These are phyloP conservation scores for Solanum chaucha DNA, from an alignment of 257 asterid species.

Conservation along the genomic window DNA sequence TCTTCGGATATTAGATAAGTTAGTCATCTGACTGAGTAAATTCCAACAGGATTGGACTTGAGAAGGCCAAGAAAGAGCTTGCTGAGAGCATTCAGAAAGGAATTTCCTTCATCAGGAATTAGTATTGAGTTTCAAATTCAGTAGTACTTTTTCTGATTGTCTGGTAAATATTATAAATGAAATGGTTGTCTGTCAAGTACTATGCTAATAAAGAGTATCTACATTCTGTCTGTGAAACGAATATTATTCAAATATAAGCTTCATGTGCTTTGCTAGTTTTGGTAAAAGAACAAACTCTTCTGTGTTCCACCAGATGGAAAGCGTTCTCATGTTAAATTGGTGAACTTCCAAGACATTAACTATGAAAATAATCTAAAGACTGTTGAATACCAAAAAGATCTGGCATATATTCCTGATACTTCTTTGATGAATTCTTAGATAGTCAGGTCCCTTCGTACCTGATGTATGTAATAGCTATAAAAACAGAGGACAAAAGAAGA, in stretches of 20 bases:
- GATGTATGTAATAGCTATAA: background rate
- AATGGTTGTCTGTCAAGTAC: background rate
- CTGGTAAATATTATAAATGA: background rate
- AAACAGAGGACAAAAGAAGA: background rate
- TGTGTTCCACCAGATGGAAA: background rate
- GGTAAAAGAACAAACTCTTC: background rate
- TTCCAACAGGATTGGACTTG: slow-evolving; percentile 65
- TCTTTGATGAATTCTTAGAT: background rate
- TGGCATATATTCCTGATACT: slow-evolving; percentile 3
- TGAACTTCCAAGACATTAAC: background rate
- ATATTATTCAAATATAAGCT: background rate
- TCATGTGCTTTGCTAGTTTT: background rate
- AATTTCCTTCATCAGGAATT: slow-evolving; percentile 54
- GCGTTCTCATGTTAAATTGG: background rate
- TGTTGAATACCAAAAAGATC: background rate
- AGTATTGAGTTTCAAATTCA: background rate
- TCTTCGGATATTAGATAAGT: background rate
- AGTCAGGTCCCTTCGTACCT: background rate
- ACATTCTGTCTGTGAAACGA: background rate
- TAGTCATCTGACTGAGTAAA: background rate
- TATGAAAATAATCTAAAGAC: background rate
- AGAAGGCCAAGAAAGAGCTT: slow-evolving; percentile 86
- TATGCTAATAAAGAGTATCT: background rate
- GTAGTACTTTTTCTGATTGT: background rate
- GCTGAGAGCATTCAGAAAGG: slow-evolving; percentile 90